Base-by-base conservation (phyloP, 192 early-diverging fungal genomes). In the Mortierella hygrophila region DNA sequence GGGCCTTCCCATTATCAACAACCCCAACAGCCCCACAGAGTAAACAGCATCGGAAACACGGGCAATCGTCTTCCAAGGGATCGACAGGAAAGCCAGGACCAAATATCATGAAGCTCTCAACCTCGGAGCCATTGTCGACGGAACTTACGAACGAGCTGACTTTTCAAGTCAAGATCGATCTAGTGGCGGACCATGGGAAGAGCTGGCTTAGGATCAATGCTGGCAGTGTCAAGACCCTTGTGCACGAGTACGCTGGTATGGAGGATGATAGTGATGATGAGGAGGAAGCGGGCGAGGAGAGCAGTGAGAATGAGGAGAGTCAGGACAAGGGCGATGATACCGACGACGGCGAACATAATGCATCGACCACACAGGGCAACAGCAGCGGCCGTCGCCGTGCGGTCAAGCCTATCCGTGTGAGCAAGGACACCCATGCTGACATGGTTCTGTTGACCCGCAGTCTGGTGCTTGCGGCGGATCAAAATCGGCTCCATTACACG, bases 121-220 rank as follows among this genome's bases (percentile, higher is more conserved):
- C 47, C 52, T 72, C 74, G 37, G 38, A 75, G 21, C 82, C 82
- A 21, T 60, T 85, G 4, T 79, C 77, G 3, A 71, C 74, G 47
- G 37, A 20, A 16, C 40, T 85, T n/a, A 23, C 32, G 18, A 80
- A 85, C 37, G 69, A 76, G n/a, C 37, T 77, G 52, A 37, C 69
- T 9, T 80, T 80, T 44, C 75, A 85, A 18, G 79, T 89, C 80
- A 92, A 91, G 73, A 88, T 90, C 7, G 90, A 90, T 49, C 52
- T 91, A 4, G 88, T 91, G 0, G 88, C 91, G 0, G 90, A 92
- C 55, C 76, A 89, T 70, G 90, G 88, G 6, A 79, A 85, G 70
- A 88, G 83, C 21, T 92, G 90, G 91, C 82, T 91, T 35, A 85
- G 84, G 73, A 88, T 90, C 32, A 89, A 90, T 78, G 89, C 90